phyloP scores from a whole-genome alignment of 768 basidiomycete species.

The Boletus reticulatus region DNA sequence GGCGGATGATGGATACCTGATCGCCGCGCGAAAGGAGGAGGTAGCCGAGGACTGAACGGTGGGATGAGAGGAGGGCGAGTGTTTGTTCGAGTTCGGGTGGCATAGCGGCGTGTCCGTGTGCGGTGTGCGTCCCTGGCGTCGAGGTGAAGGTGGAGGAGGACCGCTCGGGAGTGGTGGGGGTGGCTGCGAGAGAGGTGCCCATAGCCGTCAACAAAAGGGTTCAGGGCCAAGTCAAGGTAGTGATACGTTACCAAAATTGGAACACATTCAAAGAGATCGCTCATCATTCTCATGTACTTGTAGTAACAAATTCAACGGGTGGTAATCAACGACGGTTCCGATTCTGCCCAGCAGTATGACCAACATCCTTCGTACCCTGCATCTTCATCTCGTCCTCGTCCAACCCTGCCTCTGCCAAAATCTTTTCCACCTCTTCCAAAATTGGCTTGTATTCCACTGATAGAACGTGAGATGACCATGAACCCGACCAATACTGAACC shows the following conservation, averaged over 20 bases:
- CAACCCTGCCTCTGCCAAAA: constrained; percentile 78
- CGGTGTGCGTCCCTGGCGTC: background rate
- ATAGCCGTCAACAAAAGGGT: constrained; percentile 15
- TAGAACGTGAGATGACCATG: background rate
- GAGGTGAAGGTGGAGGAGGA: too few relatives aligned
- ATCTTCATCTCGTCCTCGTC: constrained; percentile 79
- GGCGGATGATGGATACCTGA: constrained; percentile 76
- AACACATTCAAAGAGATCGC: too few relatives aligned
- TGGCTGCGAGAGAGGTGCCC: constrained; percentile 12
- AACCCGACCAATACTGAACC: background rate
- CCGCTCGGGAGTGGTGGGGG: constrained; percentile 2
- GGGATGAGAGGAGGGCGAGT: constrained; percentile 69
- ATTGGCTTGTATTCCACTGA: constrained; percentile 80
- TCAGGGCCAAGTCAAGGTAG: constrained; percentile 2
- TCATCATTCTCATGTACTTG: too few relatives aligned
- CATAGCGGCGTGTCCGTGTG: constrained; percentile 32
- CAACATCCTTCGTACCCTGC: constrained; percentile 45
- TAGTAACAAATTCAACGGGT: too few relatives aligned
- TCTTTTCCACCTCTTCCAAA: constrained; percentile 78
- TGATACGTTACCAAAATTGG: background rate
- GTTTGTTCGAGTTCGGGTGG: constrained; percentile 85
- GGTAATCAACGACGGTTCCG: constrained; percentile 42
- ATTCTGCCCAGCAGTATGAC: constrained; percentile 43
- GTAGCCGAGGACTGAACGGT: constrained; percentile 70
- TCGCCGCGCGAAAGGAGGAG: constrained; percentile 58